Evolutionary conservation across 139 green algal species (phyloP).

Genomic region (Gonium pectorale): DNA sequence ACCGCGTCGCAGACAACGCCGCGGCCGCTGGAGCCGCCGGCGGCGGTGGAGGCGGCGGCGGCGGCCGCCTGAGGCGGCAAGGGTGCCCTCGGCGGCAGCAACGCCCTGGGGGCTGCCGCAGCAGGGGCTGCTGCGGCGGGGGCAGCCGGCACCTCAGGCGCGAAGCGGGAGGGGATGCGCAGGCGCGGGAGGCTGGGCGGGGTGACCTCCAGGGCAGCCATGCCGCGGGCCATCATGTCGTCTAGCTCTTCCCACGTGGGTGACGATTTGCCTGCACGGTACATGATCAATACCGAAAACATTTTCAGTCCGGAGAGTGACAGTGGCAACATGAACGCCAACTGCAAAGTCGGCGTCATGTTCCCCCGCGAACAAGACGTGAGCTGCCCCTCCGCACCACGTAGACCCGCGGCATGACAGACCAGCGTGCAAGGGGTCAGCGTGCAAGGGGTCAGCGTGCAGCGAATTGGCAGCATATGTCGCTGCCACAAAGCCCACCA

Average conservation of each 20-base stretch:
- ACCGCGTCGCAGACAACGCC: neutral
- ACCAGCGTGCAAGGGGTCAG: no score
- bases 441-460: no score
- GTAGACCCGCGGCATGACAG: neutral
- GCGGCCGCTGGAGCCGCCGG: neutral
- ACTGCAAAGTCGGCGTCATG: neutral
- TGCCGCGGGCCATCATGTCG: neutral
- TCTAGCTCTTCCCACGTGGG: conserved; percentile 33
- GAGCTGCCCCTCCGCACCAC: neutral
- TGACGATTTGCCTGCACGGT: neutral
- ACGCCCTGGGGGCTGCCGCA: neutral
- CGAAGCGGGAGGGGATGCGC: neutral
- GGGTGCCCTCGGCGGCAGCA: no score
- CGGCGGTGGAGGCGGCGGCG: neutral
- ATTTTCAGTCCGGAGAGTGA: neutral
- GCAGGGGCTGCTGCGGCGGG: neutral
- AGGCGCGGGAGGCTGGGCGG: neutral
- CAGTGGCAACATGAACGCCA: neutral
- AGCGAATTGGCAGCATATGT: no score
- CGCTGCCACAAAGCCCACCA: no score
- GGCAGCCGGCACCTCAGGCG: neutral
- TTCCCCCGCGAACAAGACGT: neutral
- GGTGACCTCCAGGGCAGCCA: neutral
- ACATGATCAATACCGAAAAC: neutral
- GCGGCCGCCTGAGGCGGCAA: neutral